A percentile compares a stretch with the other conserved stretches of the same genome.
Conservation (phyloP, 2,329 filamentous ascomycete species). For the Talaromyces sp. region DNA sequence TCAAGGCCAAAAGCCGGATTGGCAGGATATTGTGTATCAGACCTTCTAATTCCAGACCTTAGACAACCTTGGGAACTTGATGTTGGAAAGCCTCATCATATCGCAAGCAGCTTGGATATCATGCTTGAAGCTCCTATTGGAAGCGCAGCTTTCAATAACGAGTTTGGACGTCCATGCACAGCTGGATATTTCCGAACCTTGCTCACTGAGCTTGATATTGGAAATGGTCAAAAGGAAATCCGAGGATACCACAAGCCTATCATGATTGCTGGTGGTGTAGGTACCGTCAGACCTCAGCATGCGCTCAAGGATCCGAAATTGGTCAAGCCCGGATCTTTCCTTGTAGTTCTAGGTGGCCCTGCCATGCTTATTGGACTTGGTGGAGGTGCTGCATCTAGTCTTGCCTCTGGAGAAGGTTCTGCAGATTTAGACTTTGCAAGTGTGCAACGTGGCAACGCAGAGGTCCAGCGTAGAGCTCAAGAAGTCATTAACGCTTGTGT, state of each 20-base stretch:
- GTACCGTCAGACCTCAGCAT: slow-evolving; percentile 85
- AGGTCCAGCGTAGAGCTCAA: slow-evolving; percentile 91
- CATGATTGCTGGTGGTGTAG: slow-evolving; percentile 95
- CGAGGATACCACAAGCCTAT: slow-evolving; percentile 97
- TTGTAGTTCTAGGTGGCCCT: slow-evolving; percentile 90
- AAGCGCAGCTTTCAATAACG: slow-evolving; percentile 94
- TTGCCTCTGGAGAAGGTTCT: slow-evolving; percentile 80
- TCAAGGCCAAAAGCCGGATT: slow-evolving; percentile 91
- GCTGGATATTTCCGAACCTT: slow-evolving; percentile 90
- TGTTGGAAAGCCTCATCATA: slow-evolving; percentile 83
- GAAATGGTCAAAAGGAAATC: slow-evolving; percentile 63
- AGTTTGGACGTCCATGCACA: slow-evolving; percentile 87
- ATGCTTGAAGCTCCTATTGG: slow-evolving; percentile 97
- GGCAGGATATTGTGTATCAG: slow-evolving; percentile 90
- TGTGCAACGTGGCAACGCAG: slow-evolving; percentile 94
- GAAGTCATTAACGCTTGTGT: slow-evolving; percentile 97
- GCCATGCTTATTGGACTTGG: slow-evolving; percentile 97
- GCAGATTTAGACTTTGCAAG: slow-evolving; percentile 95
- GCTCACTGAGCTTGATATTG: slow-evolving; percentile 64
- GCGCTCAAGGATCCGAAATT: slow-evolving; percentile 77
- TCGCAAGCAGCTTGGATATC: slow-evolving; percentile 90
- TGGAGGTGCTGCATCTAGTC: slow-evolving; percentile 90
- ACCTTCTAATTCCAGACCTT: slow-evolving; percentile 82
- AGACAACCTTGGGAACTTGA: slow-evolving; percentile 86
- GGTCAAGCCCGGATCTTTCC: slow-evolving; percentile 81